Evolutionary conservation across 2,329 filamentous ascomycete genomes (phyloP).

Genomic region (Plectosphaerella plurivora): DNA sequence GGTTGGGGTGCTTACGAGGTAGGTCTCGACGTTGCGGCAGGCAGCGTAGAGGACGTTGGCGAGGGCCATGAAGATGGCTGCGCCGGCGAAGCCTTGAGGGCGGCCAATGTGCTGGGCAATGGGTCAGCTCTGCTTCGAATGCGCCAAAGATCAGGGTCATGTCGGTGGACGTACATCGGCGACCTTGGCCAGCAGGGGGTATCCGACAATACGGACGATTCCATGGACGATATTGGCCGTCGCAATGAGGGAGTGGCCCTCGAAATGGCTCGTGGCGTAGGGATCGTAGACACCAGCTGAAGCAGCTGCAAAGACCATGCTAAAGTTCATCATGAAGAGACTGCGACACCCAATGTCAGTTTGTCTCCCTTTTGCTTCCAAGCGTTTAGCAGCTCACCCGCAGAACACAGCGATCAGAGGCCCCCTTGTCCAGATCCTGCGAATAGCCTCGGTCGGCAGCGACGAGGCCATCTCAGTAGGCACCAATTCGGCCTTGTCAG

Average conservation of each 20-base stretch:
- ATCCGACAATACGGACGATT: constrained; percentile 46
- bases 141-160: no score
- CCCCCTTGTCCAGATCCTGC: constrained; percentile 1
- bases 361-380: no score
- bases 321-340: constrained; percentile 24
- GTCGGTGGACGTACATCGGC: constrained; percentile 32
- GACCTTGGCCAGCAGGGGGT: constrained; percentile 56
- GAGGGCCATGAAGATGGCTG: constrained; percentile 39
- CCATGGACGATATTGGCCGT: constrained; percentile 43
- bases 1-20: constrained; percentile 58
- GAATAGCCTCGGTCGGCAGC: neutral
- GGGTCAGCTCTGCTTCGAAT: constrained; percentile 31
- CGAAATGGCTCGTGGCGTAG: constrained; percentile 32
- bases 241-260: constrained; percentile 43
- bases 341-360: constrained; percentile 6
- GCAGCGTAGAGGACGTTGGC: constrained; percentile 60
- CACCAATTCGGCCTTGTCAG: no score
- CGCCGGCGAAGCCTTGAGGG: constrained; percentile 36
- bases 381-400: neutral
- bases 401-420: neutral
- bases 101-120: constrained; percentile 44
- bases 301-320: constrained; percentile 24
- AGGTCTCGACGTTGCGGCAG: constrained; percentile 52
- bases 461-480: no score
- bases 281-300: constrained; percentile 24